phyloP scores from a whole-genome alignment of 176 grass and related monocot genomes.

The Zoysia pacifica region DNA sequence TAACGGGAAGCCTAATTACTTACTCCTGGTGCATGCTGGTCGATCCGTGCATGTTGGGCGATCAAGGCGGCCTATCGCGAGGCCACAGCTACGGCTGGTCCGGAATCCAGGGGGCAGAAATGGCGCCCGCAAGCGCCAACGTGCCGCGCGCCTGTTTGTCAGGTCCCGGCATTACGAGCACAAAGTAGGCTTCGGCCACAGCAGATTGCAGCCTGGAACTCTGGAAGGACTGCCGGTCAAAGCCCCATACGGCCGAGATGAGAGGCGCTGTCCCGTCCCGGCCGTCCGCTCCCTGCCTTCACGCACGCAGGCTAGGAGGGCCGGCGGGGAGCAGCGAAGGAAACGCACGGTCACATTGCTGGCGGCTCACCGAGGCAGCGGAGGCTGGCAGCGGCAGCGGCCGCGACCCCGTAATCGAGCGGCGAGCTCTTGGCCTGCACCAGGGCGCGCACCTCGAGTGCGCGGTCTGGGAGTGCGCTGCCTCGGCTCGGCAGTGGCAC shows the following conservation, averaged over 20 bases:
- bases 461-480: conserved; percentile 9
- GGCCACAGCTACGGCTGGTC: background rate
- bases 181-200: background rate
- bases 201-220: conserved; percentile 26
- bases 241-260: background rate
- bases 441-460: background rate
- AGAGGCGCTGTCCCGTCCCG: conserved; percentile 8
- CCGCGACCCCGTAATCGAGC: background rate
- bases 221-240: conserved; percentile 31
- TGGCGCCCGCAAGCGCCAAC: background rate
- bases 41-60: too few relatives aligned
- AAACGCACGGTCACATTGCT: conserved; percentile 38
- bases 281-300: background rate
- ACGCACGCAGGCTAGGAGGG: background rate
- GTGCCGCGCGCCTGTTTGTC: background rate
- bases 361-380: background rate
- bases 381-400: background rate
- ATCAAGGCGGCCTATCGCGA: background rate
- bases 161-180: background rate
- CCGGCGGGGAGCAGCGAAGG: background rate
- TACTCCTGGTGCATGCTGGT: background rate
- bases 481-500: background rate
- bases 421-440: background rate
- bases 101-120: conserved; percentile 9
- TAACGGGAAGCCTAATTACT: background rate